These are phyloP conservation scores for Setomelanomma holmii DNA, from an alignment of 2,329 filamentous ascomycete species.

Conservation along the genomic window DNA sequence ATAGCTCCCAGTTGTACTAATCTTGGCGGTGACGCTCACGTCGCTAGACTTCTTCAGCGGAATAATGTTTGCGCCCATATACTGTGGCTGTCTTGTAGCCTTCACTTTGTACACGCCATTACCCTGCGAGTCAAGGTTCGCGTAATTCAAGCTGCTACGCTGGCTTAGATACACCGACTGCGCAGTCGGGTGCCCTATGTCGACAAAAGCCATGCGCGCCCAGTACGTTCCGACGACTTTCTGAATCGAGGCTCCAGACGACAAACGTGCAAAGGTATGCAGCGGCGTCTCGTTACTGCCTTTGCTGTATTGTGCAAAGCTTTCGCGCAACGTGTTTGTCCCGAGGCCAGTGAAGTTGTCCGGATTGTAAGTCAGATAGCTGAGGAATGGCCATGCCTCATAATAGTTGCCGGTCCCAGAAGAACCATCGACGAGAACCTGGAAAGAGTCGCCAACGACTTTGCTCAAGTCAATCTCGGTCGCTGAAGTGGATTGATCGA, in stretches of 20 bases:
- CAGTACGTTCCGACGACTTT: conserved; percentile 58
- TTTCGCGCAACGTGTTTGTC: conserved; percentile 18
- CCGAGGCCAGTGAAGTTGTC: conserved; percentile 47
- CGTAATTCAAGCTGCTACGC: conserved; percentile 49
- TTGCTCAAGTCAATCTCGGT: conserved; percentile 55
- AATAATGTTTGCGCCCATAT: conserved; percentile 60
- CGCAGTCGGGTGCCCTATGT: conserved; percentile 56
- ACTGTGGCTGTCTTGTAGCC: conserved; percentile 51
- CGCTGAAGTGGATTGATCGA: conserved; percentile 44
- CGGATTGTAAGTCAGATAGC: conserved; percentile 58
- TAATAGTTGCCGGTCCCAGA: conserved; percentile 51
- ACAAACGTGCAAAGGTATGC: conserved; percentile 55
- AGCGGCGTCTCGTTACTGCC: conserved; percentile 60
- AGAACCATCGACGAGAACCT: conserved; percentile 57
- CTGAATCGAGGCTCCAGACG: conserved; percentile 41
- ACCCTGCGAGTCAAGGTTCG: conserved; percentile 49
- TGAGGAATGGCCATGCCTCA: conserved; percentile 59
- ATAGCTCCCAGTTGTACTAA: conserved; percentile 8
- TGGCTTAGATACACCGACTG: conserved; percentile 49
- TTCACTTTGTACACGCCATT: conserved; percentile 52
- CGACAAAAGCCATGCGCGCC: conserved; percentile 62
- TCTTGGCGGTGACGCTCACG: conserved; percentile 28
- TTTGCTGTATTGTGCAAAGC: conserved; percentile 51
- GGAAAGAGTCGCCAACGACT: conserved; percentile 55
- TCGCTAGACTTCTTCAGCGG: conserved; percentile 49